Evolutionary conservation across 352 stramenopile species (phyloP), one percentile per base, ranked within the genome.

Genomic region (Globisporangium emineosum): DNA sequence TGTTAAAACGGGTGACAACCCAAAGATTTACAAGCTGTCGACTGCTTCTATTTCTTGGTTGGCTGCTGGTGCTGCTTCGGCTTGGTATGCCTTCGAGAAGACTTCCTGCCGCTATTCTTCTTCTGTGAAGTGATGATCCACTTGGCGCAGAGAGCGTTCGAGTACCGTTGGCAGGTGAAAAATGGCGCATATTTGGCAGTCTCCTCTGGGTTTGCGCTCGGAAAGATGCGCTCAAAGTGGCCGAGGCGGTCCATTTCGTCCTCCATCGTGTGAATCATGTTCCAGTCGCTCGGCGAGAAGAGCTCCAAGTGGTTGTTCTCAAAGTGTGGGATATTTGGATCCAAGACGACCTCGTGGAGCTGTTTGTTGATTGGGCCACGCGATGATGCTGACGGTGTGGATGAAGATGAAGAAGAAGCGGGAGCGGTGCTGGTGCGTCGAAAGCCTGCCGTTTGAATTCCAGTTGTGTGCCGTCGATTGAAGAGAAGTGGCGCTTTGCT

Each of bases 181-280:
- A 81, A 87, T 2, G 53, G 63, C 0, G 70, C 57, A 63, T 86
- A 85, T 17, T 68, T 57, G 13, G 60, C 59, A 0, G 70, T 74
- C 3, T 66, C 60, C 12, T 66, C 37, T 0, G 62, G 29, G 13
- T 17, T 40, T 6, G 54, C 47, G 33, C 63, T 43, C 9, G 85
- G 85, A 47, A 78, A 94, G 37, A 94, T 81, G 10, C 83, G 77
- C 29, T 91, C 71, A 64, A 94, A 94, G 57, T 94, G 76, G 5
- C 85, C 85, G 2, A 75, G 52, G 0, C 85, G 81, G 49, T 88
- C 72, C 65, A 86, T 81, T 64, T 94, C 85, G 62, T 90, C 85
- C 23, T 90, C 85, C 75, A 92, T 88, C 15, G 72, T 25, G 21
- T 85, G 60, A 2, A 94, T 65, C 21, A 89, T 76, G 5, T 82